phyloP scores from a whole-genome alignment of 306 rosid genomes.

The Urtica urens region DNA sequence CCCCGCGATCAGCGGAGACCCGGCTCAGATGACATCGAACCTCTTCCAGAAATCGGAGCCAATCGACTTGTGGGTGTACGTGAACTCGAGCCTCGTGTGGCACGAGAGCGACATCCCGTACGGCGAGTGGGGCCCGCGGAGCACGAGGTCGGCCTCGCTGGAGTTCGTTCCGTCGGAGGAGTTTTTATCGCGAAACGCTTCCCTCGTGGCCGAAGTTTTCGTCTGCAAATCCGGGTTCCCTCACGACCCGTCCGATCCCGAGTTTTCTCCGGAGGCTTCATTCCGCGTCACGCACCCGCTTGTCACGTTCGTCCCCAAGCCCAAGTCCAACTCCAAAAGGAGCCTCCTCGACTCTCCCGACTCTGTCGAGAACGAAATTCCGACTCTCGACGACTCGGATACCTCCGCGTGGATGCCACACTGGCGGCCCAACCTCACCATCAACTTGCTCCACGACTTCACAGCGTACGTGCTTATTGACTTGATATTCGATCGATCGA shows the following conservation, averaged over 20 bases:
- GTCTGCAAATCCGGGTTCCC: slow-evolving; percentile 81
- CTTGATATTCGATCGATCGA: too few relatives aligned
- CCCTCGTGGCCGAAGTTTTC: slow-evolving; percentile 77
- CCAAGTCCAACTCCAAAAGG: slow-evolving; percentile 53
- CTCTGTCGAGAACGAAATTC: slow-evolving; percentile 7
- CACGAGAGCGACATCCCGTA: slow-evolving; percentile 81
- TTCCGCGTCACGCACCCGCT: slow-evolving; percentile 68
- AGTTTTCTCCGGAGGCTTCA: slow-evolving; percentile 61
- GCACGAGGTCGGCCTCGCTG: slow-evolving; percentile 48
- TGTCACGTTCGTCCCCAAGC: slow-evolving; percentile 63
- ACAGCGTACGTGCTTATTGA: slow-evolving; percentile 56
- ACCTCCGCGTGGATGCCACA: slow-evolving; percentile 76
- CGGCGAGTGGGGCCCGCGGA: slow-evolving; percentile 62
- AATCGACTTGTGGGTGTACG: slow-evolving; percentile 90
- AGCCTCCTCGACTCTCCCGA: slow-evolving; percentile 36
- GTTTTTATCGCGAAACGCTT: slow-evolving; percentile 49
- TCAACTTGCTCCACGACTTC: slow-evolving; percentile 89
- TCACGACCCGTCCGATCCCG: slow-evolving; percentile 84
- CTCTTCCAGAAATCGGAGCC: slow-evolving; percentile 65
- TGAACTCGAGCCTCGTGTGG: slow-evolving; percentile 77
- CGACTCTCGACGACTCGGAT: slow-evolving; percentile 46
- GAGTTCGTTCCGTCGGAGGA: slow-evolving; percentile 75
- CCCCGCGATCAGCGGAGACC: slow-evolving; percentile 22
- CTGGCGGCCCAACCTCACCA: slow-evolving; percentile 84
- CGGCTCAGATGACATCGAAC: slow-evolving; percentile 53